Base-by-base conservation (phyloP, 345 rosid species). In the Lepidium sativum region DNA sequence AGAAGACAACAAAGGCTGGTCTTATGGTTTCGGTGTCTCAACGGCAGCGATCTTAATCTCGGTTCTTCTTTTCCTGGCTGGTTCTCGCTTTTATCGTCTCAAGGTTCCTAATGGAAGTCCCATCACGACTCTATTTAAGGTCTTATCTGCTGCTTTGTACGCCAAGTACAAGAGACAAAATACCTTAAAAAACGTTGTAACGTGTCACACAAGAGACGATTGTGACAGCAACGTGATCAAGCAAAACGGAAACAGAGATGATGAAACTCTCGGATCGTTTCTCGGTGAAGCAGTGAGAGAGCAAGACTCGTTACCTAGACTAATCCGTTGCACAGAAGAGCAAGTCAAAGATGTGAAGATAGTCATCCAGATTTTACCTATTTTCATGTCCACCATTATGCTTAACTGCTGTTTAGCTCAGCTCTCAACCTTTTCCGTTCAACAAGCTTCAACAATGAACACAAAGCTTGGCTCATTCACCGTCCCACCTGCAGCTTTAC, bases 1-100 rank as follows among this genome's bases (percentile, higher is more conserved):
- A 37, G 97, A 92, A 81, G 97, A 87, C 72, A 92, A 92, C 80
- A 76, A 75, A 72, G 98, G 98, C 15, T 92, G 98, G 98, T 83
- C 83, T 52, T 89, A 91, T 79, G 98, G 95, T 49, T 87, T 92
- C 10, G 97, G 88, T 60, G 69, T 83, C 33, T 78, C 97, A 27
- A 84, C 96, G 8, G 84, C 74, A 15, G 75, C 92, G 3, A 87
- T 92, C 69, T 74, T 92, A 55, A 58, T 82, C 50, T 89, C 98
- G 15, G 73, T 89, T 43, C 88, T 86, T 11, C 54, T 86, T 60
- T 92, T 92, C 75, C 79, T 92, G 73, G 73, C 81, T 29, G 98
- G 81, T 56, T 89, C 94, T 62, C 79, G 83, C 20, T 68, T 74
- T 41, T 89, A 92, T 75, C 71, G 87, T 39, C 76, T 74, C 61